A percentile compares a stretch with the other conserved stretches of the same genome.
Evolutionary conservation across 176 grass and related monocot genomes (phyloP).

Genomic region (Triticum monococcum): DNA sequence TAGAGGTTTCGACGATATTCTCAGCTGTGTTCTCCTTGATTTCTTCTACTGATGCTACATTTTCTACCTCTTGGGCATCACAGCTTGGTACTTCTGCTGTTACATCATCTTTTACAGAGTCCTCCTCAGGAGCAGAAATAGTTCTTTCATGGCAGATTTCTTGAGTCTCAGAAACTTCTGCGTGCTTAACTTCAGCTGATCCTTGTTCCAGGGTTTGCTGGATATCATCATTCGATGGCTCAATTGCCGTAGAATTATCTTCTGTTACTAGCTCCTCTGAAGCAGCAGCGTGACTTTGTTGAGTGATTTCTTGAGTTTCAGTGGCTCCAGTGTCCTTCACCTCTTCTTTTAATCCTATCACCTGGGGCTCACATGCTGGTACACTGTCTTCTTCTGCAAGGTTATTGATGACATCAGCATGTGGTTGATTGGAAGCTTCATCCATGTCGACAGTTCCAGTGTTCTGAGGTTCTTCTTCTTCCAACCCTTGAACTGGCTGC

Average conservation of each 20-base stretch:
- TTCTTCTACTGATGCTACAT: constrained; percentile 36
- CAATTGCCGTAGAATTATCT: constrained; percentile 26
- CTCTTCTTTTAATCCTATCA: constrained; percentile 25
- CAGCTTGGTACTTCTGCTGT: constrained; percentile 23
- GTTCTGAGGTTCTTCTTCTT: constrained; percentile 15
- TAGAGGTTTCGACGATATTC: constrained; percentile 11
- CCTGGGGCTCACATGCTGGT: not conserved
- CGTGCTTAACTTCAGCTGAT: constrained; percentile 23
- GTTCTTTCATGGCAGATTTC: constrained; percentile 6
- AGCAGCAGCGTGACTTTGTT: constrained; percentile 14
- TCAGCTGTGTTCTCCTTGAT: constrained; percentile 16
- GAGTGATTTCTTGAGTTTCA: constrained; percentile 23
- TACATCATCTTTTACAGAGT: constrained; percentile 13
- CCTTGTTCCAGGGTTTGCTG: not conserved
- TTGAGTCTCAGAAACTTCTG: constrained; percentile 1
- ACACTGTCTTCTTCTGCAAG: constrained; percentile 1
- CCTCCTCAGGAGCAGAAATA: constrained; percentile 23
- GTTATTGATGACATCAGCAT: not conserved
- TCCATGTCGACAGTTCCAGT: not conserved
- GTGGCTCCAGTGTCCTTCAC: constrained; percentile 11
- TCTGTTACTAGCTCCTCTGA: constrained; percentile 25
- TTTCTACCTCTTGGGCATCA: constrained; percentile 27
- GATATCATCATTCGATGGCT: constrained; percentile 30
- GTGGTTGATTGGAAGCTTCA: constrained; percentile 11
- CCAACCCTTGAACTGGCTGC: constrained; percentile 14